Percentiles rank a stretch among this genome's conserved stretches.
phyloP scores from a whole-genome alignment of 768 basidiomycete genomes.

The Amanita pseudoporphyria region DNA sequence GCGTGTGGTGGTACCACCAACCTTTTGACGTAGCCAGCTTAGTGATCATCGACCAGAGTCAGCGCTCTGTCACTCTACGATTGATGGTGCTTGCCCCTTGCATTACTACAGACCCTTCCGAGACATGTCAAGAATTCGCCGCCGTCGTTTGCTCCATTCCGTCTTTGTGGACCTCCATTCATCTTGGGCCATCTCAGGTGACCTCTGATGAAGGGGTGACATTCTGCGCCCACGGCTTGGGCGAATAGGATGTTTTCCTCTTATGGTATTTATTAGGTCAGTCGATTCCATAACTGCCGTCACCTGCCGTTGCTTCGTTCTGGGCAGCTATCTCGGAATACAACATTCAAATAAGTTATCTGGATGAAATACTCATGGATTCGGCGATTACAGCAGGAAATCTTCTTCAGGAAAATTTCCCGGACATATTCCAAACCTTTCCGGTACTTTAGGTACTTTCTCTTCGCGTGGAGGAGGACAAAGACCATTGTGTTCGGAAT shows the following conservation, averaged over 20 bases:
- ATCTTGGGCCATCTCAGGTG: not conserved
- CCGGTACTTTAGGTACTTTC: not conserved
- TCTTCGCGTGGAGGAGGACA: not conserved
- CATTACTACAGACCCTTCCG: too few species aligned
- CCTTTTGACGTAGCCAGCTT: too few species aligned
- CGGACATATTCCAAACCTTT: not conserved
- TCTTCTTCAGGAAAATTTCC: not conserved
- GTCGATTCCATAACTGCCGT: too few species aligned
- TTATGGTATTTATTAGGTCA: not conserved
- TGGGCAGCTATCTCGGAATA: not conserved
- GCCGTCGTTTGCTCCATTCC: not conserved
- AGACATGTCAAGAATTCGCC: not conserved
- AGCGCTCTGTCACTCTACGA: too few species aligned
- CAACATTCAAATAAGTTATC: not conserved
- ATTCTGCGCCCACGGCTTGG: not conserved
- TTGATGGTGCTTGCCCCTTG: too few species aligned
- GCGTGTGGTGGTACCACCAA: too few species aligned
- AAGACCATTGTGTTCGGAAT: not conserved
- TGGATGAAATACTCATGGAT: not conserved
- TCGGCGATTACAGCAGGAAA: not conserved
- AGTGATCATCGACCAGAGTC: too few species aligned
- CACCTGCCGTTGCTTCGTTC: not conserved
- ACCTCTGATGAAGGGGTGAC: too few species aligned
- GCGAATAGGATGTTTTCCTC: not conserved
- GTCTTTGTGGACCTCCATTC: not conserved